A percentile compares a stretch with the other conserved stretches of the same genome.
These are phyloP conservation scores for Cryphonectria japonica DNA, from an alignment of 2,329 filamentous ascomycete genomes.

Conservation along the genomic window DNA sequence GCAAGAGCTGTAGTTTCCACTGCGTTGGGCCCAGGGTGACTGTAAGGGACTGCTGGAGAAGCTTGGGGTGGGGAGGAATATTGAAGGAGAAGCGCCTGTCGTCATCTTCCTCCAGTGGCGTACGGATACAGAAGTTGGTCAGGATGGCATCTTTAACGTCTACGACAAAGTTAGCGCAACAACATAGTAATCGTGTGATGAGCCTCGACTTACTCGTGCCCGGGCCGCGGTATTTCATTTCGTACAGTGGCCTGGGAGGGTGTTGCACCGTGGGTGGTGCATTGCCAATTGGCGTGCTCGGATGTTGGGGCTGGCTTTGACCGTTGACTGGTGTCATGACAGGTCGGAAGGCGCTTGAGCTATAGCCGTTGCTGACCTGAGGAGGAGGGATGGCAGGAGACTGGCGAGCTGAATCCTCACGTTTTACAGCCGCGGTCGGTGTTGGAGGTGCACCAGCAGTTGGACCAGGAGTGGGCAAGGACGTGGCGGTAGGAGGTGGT, in stretches of 20 bases:
- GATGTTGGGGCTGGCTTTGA: slow-evolving; percentile 20
- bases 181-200: neutral
- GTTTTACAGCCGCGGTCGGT: slow-evolving; percentile 45
- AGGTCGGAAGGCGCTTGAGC: slow-evolving; percentile 27
- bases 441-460: slow-evolving; percentile 50
- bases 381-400: slow-evolving; percentile 36
- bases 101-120: slow-evolving; percentile 68
- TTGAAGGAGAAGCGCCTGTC: slow-evolving; percentile 65
- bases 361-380: slow-evolving; percentile 36
- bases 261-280: slow-evolving; percentile 7
- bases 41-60: slow-evolving; percentile 73
- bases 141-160: slow-evolving; percentile 66
- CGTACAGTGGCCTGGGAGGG: slow-evolving; percentile 20
- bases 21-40: slow-evolving; percentile 70
- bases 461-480: slow-evolving; percentile 32
- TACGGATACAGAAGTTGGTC: slow-evolving; percentile 65
- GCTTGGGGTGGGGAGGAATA: slow-evolving; percentile 66
- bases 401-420: slow-evolving; percentile 42
- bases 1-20: slow-evolving; percentile 72
- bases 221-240: slow-evolving; percentile 28
- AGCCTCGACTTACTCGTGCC: slow-evolving; percentile 17
- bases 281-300: slow-evolving; percentile 25
- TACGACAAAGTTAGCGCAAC: slow-evolving; percentile 39
- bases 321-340: slow-evolving; percentile 26
- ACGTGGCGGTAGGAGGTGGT: slow-evolving; percentile 27